phyloP scores from a whole-genome alignment of 2,329 filamentous ascomycete species.

The Simplicillium sp. region DNA sequence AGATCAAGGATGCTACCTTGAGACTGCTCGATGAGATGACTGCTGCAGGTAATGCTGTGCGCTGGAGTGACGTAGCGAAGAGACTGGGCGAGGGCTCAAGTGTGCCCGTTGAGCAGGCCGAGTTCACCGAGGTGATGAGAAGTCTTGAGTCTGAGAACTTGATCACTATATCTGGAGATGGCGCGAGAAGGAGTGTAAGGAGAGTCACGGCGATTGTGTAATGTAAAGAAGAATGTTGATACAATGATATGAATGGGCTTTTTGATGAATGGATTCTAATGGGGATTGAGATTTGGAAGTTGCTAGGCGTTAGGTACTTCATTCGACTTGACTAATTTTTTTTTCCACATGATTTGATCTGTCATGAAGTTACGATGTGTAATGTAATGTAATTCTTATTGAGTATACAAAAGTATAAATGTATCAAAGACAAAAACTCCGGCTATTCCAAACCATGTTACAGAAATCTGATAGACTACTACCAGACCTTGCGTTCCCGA shows the following conservation, averaged over 20 bases:
- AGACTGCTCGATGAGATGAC: constrained; percentile 73
- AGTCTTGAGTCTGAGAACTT: constrained; percentile 76
- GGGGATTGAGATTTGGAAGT: no score
- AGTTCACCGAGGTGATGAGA: constrained; percentile 77
- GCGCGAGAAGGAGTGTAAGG: constrained; percentile 70
- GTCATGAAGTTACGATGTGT: no score
- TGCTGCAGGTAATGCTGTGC: constrained; percentile 54
- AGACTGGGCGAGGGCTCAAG: constrained; percentile 62
- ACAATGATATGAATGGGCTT: not conserved
- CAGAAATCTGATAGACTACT: constrained; percentile 7
- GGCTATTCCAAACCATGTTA: no score
- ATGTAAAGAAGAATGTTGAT: not conserved
- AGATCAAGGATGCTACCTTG: constrained; percentile 74
- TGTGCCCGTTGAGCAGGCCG: constrained; percentile 62
- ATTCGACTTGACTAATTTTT: no score
- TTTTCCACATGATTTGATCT: no score
- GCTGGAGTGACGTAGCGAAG: constrained; percentile 70
- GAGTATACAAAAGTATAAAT: no score
- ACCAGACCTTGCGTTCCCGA: constrained; percentile 49
- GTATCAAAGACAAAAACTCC: no score
- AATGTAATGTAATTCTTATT: no score
- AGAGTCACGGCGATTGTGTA: constrained; percentile 51
- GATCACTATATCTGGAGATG: constrained; percentile 75
- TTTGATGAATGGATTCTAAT: no score
- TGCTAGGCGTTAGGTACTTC: no score